Base-by-base conservation (phyloP, 2,329 filamentous ascomycete species). In the Escovopsis sp. region DNA sequence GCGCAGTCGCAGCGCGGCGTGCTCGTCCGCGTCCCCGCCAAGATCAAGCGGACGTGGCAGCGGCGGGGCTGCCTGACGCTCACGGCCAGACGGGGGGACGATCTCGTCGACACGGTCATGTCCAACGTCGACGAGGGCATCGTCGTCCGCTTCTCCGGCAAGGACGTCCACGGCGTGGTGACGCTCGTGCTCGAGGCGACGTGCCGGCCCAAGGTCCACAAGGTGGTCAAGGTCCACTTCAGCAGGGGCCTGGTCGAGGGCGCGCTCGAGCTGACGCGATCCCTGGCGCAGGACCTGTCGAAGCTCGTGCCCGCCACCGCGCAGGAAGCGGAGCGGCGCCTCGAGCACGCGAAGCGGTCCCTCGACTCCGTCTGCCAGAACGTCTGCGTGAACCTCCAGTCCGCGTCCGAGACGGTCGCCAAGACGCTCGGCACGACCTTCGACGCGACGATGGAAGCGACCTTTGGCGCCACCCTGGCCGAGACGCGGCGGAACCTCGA, bases 201-300 rank as follows among this genome's bases (percentile, higher is more conserved):
- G 12, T 70, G 64, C 37, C 69, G 68, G 41, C 75, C 75, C 17
- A 70, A 65, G 50, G 62, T 77, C 42, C 70, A 70, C 45, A 72
- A 77, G 54, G 68, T 66, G 0, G 71, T 77, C 49, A 63, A 66
- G 27, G 55, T 79, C 21, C 66, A 76, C 48, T 74, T 79, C 50
- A 70, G 71, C 32, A 65, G 56, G 48, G 56, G 62, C 16, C 51
- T 61, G 13, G 49, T 69, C 29, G 57, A 55, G 11, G 60, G 62
- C 27, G 61, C 58, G 12, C 42, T 66, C 5, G 63, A 66, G 37
- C 57, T 55, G 7, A 62, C 64, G 15, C 59, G 57, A 39, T 48
- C 58, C 12, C 52, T 68, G 4, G 56, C 61, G 12, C 57, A 61
- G 29, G 58, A 57, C 29, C 48, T 68, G 7, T 56, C 54, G 8